These are phyloP conservation scores for Pisolithus tinctorius DNA, from an alignment of 768 basidiomycete species.

Conservation along the genomic window DNA sequence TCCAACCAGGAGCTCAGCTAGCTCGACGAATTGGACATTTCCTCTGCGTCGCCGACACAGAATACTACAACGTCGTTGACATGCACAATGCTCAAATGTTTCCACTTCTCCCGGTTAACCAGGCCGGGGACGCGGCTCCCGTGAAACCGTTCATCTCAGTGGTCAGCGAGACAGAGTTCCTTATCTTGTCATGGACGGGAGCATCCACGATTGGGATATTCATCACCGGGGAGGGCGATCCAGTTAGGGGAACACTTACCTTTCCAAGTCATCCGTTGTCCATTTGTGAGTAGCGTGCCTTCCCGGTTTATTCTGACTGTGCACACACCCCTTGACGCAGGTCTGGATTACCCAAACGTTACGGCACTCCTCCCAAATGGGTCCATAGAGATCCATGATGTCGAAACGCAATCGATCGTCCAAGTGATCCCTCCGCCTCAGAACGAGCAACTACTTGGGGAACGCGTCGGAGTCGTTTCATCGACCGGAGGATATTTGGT, in stretches of 20 bases:
- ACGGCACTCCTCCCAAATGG: slow-evolving; percentile 73
- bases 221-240: slow-evolving; percentile 77
- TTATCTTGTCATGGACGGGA: slow-evolving; percentile 83
- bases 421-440: slow-evolving; percentile 58
- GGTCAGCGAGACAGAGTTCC: slow-evolving; percentile 72
- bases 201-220: slow-evolving; percentile 79
- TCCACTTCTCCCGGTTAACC: slow-evolving; percentile 74
- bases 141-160: slow-evolving; percentile 71
- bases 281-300: slow-evolving; percentile 48
- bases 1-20: slow-evolving; percentile 49
- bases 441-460: slow-evolving; percentile 16
- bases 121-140: slow-evolving; percentile 40
- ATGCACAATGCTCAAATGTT: slow-evolving; percentile 63
- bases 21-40: slow-evolving; percentile 57
- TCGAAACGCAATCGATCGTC: slow-evolving; percentile 64
- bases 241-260: slow-evolving; percentile 82
- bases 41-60: slow-evolving; percentile 70
- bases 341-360: slow-evolving; percentile 76
- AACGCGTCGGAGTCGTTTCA: slow-evolving; percentile 21
- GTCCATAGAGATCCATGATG: slow-evolving; percentile 74
- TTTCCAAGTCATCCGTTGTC: slow-evolving; percentile 77
- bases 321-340: slow-evolving; percentile 29
- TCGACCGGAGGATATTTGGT: slow-evolving; percentile 34
- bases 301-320: neutral
- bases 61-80: slow-evolving; percentile 73